Percentiles rank a stretch among this genome's conserved stretches.
Conservation (phyloP, 2,329 filamentous ascomycete species). For the Laburnicola sp. region DNA sequence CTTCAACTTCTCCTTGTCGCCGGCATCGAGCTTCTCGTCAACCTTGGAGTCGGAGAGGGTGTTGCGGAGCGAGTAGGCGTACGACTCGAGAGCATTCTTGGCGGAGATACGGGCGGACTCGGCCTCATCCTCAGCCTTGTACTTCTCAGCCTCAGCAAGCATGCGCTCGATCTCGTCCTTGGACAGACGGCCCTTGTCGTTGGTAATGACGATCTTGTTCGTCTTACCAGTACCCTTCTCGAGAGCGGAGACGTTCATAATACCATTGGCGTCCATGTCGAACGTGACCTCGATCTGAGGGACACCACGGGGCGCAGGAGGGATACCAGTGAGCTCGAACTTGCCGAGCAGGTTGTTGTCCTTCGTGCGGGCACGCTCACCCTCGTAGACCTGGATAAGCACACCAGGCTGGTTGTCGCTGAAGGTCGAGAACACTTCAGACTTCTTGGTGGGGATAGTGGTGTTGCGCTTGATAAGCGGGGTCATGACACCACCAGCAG, state of each 20-base stretch:
- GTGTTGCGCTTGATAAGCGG: conserved; percentile 99
- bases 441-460: conserved; percentile 99
- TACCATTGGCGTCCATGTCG: conserved; percentile 97
- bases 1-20: conserved; percentile 68
- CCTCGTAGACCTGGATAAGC: conserved; percentile 99
- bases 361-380: conserved; percentile 97
- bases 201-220: conserved; percentile 99
- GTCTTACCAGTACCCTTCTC: conserved; percentile 99
- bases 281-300: conserved; percentile 99
- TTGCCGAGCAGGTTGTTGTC: conserved; percentile 99
- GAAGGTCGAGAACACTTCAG: conserved; percentile 98
- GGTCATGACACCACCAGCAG: conserved; percentile 99
- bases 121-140: conserved; percentile 98
- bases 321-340: conserved; percentile 98
- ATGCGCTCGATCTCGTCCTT: conserved; percentile 99
- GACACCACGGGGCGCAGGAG: conserved; percentile 94
- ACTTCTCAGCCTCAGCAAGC: conserved; percentile 98
- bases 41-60: conserved; percentile 78
- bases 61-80: conserved; percentile 94
- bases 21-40: conserved; percentile 56
- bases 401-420: conserved; percentile 99
- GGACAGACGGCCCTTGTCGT: conserved; percentile 99
- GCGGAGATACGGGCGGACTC: conserved; percentile 88
- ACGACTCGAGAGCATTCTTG: conserved; percentile 99
- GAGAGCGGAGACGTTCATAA: conserved; percentile 96